phyloP scores from a whole-genome alignment of 192 early-diverging fungal species.

The Gryganskiella cystojenkinii region DNA sequence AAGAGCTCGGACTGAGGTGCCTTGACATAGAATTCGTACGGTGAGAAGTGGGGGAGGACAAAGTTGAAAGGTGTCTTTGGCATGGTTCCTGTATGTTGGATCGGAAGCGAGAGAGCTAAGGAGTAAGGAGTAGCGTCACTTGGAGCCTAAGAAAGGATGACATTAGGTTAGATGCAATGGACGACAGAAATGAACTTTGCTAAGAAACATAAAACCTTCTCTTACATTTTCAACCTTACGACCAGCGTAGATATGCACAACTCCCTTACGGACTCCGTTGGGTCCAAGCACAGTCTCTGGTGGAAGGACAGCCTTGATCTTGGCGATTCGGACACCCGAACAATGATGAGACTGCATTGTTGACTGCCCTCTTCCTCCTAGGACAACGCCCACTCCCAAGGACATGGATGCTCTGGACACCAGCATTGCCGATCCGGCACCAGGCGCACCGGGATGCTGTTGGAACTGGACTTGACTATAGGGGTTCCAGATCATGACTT shows the following conservation, averaged over 20 bases:
- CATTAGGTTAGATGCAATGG: no score
- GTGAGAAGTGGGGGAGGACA: conserved; percentile 52
- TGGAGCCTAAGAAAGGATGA: conserved; percentile 26
- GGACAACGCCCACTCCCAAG: no score
- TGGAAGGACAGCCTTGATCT: conserved; percentile 63
- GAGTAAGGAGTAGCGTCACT: conserved; percentile 48
- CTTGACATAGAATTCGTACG: conserved; percentile 60
- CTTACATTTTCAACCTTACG: conserved; percentile 41
- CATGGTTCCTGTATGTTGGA: conserved; percentile 38
- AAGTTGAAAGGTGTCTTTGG: conserved; percentile 54
- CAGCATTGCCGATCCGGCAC: no score
- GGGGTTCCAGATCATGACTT: conserved; percentile 49
- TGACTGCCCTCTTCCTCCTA: no score
- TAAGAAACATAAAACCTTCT: no score
- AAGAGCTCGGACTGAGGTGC: conserved; percentile 58
- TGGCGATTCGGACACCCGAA: conserved; percentile 48
- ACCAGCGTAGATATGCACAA: conserved; percentile 59
- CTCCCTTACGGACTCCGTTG: conserved; percentile 42
- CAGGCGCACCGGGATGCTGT: background rate
- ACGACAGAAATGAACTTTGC: background rate
- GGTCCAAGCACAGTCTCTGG: conserved; percentile 31
- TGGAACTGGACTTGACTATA: conserved; percentile 12
- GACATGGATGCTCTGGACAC: no score
- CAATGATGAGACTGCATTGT: conserved; percentile 17
- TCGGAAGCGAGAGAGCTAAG: conserved; percentile 46